Evolutionary conservation across 2,329 filamentous ascomycete species (phyloP), one percentile per base, ranked within the genome.

Genomic region (Phialophora expanda): DNA sequence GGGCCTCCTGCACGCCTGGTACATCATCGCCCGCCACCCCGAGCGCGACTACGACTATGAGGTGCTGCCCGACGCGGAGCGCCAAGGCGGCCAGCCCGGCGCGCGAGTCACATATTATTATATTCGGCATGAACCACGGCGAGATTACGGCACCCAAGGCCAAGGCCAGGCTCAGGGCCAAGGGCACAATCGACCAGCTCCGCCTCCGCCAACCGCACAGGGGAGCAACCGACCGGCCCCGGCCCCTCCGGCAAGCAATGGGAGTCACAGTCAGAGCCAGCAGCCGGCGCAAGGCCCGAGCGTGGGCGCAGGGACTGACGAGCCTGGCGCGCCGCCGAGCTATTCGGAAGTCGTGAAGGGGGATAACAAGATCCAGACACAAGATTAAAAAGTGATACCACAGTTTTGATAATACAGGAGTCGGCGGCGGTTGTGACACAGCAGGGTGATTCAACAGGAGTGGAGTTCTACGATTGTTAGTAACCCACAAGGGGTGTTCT

Each of bases 1-100:
- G 22, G 94, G 94, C 67, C 89, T 98, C 57, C 82, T 99, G 2
- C 95, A 99, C 82, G 87, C 93, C 69, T 98, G 95, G 94, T 99
- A 98, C 85, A 96, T 98, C 79, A 97, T 99, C 79, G 87, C 91
- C 74, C 90, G 91, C 76, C 91, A 90, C 78, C 95, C 95, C 65
- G 94, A 97, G 67, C 79, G 81, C 72, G 84, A 89, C 65, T 86
- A 85, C 77, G 87, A 90, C 69, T 77, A 81, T 61, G 78, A 83
- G 64, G 93, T 95, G 79, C 86, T 91, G 72, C 80, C 83, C 58
- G 77, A 90, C 48, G 79, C 85, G 44, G 86, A 88, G 61, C 79
- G 79, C 14, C 26, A 34, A 44, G 58, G 48, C 5, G 53, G 48
- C 26, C 48, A 24, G 30, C 56, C 38, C 17, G 56, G 48, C 12